Percentiles rank a stretch among this genome's conserved stretches.
These are phyloP conservation scores for Amphirosellinia nigrospora DNA, from an alignment of 495 filamentous ascomycete genomes.

Conservation along the genomic window DNA sequence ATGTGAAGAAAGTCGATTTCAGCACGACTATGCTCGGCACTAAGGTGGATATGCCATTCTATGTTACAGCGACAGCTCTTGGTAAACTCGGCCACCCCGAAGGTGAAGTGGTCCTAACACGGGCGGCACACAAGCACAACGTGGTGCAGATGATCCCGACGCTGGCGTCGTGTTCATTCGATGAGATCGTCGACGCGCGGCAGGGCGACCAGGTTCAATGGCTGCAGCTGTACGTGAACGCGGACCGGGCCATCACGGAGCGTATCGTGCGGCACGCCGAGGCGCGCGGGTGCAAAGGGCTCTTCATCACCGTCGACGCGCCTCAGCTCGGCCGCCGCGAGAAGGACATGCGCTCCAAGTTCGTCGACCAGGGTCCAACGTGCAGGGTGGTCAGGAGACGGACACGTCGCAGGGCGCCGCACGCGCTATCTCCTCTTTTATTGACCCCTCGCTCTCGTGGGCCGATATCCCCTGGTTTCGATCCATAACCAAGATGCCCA, in stretches of 20 bases:
- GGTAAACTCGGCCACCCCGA: slow-evolving; percentile 90
- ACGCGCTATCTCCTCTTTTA: slow-evolving; percentile 89
- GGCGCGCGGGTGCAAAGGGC: slow-evolving; percentile 86
- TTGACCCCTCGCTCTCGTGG: slow-evolving; percentile 90
- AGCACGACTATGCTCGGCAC: slow-evolving; percentile 90
- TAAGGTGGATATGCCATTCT: slow-evolving; percentile 82
- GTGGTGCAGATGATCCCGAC: slow-evolving; percentile 98
- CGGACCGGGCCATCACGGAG: slow-evolving; percentile 89
- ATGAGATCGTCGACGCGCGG: slow-evolving; percentile 91
- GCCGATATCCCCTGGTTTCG: slow-evolving; percentile 95
- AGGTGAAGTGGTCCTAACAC: slow-evolving; percentile 89
- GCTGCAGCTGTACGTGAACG: slow-evolving; percentile 99
- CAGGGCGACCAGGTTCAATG: slow-evolving; percentile 87
- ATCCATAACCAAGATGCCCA: slow-evolving; percentile 93
- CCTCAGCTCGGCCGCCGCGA: slow-evolving; percentile 94
- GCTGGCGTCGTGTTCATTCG: slow-evolving; percentile 95
- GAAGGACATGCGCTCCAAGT: slow-evolving; percentile 95
- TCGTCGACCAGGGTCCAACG: slow-evolving; percentile 83
- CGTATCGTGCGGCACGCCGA: slow-evolving; percentile 92
- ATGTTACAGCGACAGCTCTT: slow-evolving; percentile 89
- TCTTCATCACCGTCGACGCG: slow-evolving; percentile 98
- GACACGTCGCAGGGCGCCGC: slow-evolving; percentile 92
- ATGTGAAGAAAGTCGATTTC: slow-evolving; percentile 86
- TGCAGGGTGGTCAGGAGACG: slow-evolving; percentile 74
- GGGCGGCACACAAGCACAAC: slow-evolving; percentile 81